Evolutionary conservation across 371 early-diverging fungal genomes (phyloP), one percentile per base, ranked within the genome.

Genomic region (Mucor ambiguus): DNA sequence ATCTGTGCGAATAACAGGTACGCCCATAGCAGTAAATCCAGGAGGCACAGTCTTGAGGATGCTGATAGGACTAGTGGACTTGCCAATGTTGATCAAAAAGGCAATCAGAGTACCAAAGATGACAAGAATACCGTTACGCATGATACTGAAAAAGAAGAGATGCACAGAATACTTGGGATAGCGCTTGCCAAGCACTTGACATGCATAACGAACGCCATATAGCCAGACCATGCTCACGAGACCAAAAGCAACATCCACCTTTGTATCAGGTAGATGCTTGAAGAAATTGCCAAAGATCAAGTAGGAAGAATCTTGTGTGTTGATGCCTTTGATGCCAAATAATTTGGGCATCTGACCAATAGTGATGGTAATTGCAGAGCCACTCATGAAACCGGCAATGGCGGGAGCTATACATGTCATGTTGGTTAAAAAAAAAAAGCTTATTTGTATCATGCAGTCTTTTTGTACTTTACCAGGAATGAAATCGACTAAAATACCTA

Each of bases 401-500:
- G 90, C 92, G 12, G 90, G 87, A 9, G n/a, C n/a, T n/a, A n/a
- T n/a, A n/a, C n/a, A n/a, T n/a, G n/a, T n/a, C n/a, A n/a, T n/a
- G n/a, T n/a, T n/a, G n/a, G n/a, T n/a, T n/a, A 26, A 49, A 6
- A n/a, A 24, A 37, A 61, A 22, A 60, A 48, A 32, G 33, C 46
- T 32, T 49, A 35, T 49, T 43, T 55, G 16, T 30, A 55, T 55
- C 26, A 48, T 48, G 49, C 26, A 4, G n/a, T 28, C 9, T 44
- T 2, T 20, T 41, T 60, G 1, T 46, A 16, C 4, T 30, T 49
- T 61, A 61, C 69, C 75, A 1, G 96, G 91, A 61, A 95, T 93
- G 70, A 95, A 93, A 71, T 95, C 95, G 20, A 95, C 90, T 16
- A 96, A 62, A 56, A 93, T 85, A n/a, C 95, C 95, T 14, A 95